Conservation (phyloP, 1,139 yeast genomes). For the Kodamaea derodonti region DNA sequence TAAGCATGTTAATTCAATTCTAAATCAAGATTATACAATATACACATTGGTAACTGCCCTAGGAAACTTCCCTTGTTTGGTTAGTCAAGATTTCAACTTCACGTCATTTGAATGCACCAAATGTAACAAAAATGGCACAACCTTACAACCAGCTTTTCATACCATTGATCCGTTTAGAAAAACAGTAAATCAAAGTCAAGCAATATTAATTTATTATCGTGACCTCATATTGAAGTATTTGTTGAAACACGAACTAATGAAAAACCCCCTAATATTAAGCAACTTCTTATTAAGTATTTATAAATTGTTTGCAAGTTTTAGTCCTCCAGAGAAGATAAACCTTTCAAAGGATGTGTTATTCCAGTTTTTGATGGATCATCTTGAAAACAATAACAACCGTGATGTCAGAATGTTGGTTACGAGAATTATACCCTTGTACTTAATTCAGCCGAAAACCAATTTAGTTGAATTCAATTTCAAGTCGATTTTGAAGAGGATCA, state of each 20-base stretch:
- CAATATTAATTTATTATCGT: slow-evolving; percentile 21
- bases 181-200: slow-evolving; percentile 17
- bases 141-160: slow-evolving; percentile 19
- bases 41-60: slow-evolving; percentile 36
- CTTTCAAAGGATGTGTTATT: slow-evolving; percentile 20
- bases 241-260: slow-evolving; percentile 10
- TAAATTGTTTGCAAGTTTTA: slow-evolving; percentile 44
- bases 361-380: slow-evolving; percentile 18
- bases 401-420: slow-evolving; percentile 51
- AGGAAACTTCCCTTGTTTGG: slow-evolving; percentile 42
- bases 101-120: slow-evolving; percentile 30
- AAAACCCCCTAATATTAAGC: slow-evolving; percentile 30
- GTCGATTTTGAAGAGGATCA: slow-evolving; percentile 29
- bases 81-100: slow-evolving; percentile 29
- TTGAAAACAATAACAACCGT: slow-evolving; percentile 34
- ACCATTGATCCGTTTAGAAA: slow-evolving; percentile 21
- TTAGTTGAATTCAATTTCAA: slow-evolving; percentile 34
- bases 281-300: slow-evolving; percentile 44
- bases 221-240: slow-evolving; percentile 21
- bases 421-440: slow-evolving; percentile 43
- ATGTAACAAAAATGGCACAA: slow-evolving; percentile 34
- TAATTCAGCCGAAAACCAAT: slow-evolving; percentile 33
- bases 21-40: slow-evolving; percentile 13
- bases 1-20: slow-evolving; percentile 5
- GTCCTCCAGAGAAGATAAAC: slow-evolving; percentile 10